Evolutionary conservation across 2,329 filamentous ascomycete genomes (phyloP), one percentile per base, ranked within the genome.

Genomic region (Colletotrichum aenigma): DNA sequence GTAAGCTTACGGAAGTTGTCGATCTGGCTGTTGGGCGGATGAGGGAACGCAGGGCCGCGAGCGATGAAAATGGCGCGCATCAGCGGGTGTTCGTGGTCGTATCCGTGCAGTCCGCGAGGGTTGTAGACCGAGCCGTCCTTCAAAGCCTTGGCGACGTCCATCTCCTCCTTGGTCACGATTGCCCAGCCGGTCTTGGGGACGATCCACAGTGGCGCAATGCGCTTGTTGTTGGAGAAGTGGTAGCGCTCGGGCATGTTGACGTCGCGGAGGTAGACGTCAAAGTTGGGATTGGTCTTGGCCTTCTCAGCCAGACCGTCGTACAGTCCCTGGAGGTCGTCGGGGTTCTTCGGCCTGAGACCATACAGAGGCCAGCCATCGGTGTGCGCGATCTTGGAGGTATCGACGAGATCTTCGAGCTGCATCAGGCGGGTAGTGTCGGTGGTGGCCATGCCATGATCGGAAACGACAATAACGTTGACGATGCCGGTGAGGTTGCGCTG

Each of bases 11-110:
- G 96, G 83, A 98, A 98, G 5, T 89, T 88, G 36, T 94, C 92
- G 36, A 98, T 85, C 77, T 93, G 91, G 83, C 94, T 97, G 79
- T 97, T 96, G 0, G 94, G 92, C 52, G 91, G 87, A 80, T 98
- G 96, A 0, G 95, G 95, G 82, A 99, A 99, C 1, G 96, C 96
- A 6, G 97, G 97, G 0, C 97, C 97, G 52, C 95, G 89, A 2
- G 97, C 97, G 65, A 98, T 89, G 80, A 99, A 99, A 58, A 99
- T 97, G 1, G 97, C 96, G 52, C 97, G 89, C 97, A 99, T 99
- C 60, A 99, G 88, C 1, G 96, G 96, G 82, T 99, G 94, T 81
- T 98, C 93, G 80, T 98, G 94, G 82, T 99, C 97, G 82, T 98
- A 99, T 3, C 97, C 97, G 82, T 99, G 97, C 3, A 99, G 87